Base-by-base conservation (phyloP, 257 asterid genomes). In the Linaria vulgaris region DNA sequence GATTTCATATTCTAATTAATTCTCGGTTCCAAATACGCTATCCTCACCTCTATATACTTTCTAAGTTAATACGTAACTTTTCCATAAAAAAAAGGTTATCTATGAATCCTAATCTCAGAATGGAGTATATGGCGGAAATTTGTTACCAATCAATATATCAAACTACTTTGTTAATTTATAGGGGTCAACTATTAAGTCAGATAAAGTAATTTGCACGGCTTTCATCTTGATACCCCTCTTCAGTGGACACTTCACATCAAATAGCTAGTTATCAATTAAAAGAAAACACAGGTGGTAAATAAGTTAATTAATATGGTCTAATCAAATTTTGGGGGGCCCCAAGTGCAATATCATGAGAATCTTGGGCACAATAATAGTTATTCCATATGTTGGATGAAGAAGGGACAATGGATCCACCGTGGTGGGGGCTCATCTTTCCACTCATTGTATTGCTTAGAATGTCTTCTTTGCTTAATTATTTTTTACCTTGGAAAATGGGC, bases 331-430 rank as follows among this genome's bases (percentile, higher is more conserved):
- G 6, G 67, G 45, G 69, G 45, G 82, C 47, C 78, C 82, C 68
- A 66, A 51, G 34, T 66, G 80, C 73, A 70, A 72, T 72, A 80
- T 71, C 41, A 71, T 56, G 74, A 74, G 83, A 85, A 82, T 86
- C 84, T 85, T 80, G 67, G 76, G 68, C 79, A 78, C 88, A 86
- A 80, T 82, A 74, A 79, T 82, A 82, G 76, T 65, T 80, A 88
- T 88, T 88, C 92, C 74, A 66, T 58, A 84, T 86, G 96, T 82
- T 79, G 92, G 95, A 82, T 77, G 95, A 80, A 79, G 69, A 5
- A 52, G 87, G 71, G 96, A 86, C 96, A 85, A 59, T 79, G 76
- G 81, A 71, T 81, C 81, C 92, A 67, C 70, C 77, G 48, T 71
- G 79, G 87, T 83, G 82, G 89, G 87, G 90, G 68, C 86, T 73